Evolutionary conservation across 192 early-diverging fungal species (phyloP).

Genomic region (Mycoemilia scoparia): DNA sequence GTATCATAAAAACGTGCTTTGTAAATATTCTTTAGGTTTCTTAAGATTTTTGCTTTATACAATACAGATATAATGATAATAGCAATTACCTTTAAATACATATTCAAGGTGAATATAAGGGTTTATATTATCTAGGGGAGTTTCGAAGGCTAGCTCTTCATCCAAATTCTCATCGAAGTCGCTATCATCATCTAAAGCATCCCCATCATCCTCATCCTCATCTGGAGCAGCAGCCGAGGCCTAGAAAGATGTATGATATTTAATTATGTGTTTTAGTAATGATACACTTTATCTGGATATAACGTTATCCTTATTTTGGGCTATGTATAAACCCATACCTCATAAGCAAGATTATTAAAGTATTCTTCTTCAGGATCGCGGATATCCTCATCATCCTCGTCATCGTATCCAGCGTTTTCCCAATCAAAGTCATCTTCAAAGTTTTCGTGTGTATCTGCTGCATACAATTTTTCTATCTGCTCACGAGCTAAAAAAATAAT

Average conservation of each 20-base stretch:
- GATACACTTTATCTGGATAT: neutral
- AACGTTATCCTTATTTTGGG: constrained; percentile 3
- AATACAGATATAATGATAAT: too few relatives aligned
- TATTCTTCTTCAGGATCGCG: constrained; percentile 44
- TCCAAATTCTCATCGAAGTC: constrained; percentile 46
- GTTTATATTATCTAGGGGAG: constrained; percentile 58
- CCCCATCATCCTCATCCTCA: constrained; percentile 24
- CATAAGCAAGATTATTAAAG: constrained; percentile 35
- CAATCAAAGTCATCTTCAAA: constrained; percentile 29
- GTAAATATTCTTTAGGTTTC: too few relatives aligned
- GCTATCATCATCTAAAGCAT: constrained; percentile 37
- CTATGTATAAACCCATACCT: too few relatives aligned
- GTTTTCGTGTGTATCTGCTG: constrained; percentile 35
- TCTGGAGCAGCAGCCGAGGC: constrained; percentile 27
- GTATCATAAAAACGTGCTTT: too few relatives aligned
- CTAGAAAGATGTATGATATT: constrained; percentile 2
- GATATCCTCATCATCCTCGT: constrained; percentile 41
- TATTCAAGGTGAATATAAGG: constrained; percentile 53
- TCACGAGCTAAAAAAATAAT: constrained; percentile 18
- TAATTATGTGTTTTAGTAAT: neutral
- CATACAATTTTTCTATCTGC: constrained; percentile 32
- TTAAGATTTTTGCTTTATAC: too few relatives aligned
- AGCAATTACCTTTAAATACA: too few relatives aligned
- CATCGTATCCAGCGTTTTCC: constrained; percentile 34
- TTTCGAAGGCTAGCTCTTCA: constrained; percentile 60